phyloP scores from a whole-genome alignment of 768 basidiomycete species.

The Trametes meyenii region DNA sequence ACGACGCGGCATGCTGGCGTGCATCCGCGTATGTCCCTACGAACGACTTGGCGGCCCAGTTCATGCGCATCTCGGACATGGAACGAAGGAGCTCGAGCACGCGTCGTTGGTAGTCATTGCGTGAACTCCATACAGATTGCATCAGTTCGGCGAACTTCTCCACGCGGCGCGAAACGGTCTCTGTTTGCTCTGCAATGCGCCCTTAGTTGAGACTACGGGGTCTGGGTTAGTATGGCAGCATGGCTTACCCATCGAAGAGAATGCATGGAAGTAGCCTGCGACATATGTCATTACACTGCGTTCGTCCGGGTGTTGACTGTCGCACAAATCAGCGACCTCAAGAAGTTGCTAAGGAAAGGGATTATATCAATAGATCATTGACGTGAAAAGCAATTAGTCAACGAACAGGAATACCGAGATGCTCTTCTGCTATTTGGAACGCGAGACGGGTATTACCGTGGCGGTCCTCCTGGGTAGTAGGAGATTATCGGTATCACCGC shows the following conservation, averaged over 20 bases:
- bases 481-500: background rate
- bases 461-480: constrained; percentile 60
- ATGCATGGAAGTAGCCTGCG: constrained; percentile 97
- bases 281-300: constrained; percentile 98
- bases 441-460: constrained; percentile 86
- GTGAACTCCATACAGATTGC: constrained; percentile 86
- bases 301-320: constrained; percentile 87
- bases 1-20: constrained; percentile 70
- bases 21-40: constrained; percentile 81
- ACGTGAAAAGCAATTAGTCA: constrained; percentile 6
- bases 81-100: constrained; percentile 71
- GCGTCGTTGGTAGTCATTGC: constrained; percentile 92
- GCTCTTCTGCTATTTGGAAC: constrained; percentile 84
- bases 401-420: constrained; percentile 88
- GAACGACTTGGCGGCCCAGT: constrained; percentile 71
- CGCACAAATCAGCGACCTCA: constrained; percentile 95
- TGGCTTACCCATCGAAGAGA: constrained; percentile 87
- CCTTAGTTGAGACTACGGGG: background rate
- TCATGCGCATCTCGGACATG: constrained; percentile 63
- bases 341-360: constrained; percentile 71
- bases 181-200: constrained; percentile 74
- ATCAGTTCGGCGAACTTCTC: constrained; percentile 96
- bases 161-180: constrained; percentile 90
- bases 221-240: constrained; percentile 1
- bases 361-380: constrained; percentile 9